These are phyloP conservation scores for Dactylellina haptotyla DNA, from an alignment of 2,329 filamentous ascomycete species.

Conservation along the genomic window DNA sequence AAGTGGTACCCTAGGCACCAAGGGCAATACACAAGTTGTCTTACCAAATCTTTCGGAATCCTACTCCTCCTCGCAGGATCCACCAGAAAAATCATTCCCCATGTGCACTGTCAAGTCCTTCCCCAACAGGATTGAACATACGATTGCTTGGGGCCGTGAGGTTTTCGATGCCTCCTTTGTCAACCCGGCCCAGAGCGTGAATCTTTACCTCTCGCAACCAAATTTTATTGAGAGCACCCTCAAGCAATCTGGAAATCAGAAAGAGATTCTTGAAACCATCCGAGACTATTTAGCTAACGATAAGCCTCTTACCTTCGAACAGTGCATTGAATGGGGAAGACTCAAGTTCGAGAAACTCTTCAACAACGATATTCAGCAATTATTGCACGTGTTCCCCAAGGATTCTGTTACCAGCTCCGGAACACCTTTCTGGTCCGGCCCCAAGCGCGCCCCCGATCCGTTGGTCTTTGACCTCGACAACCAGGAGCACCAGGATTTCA, in stretches of 20 bases:
- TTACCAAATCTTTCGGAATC: slow-evolving; percentile 92
- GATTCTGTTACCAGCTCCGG: slow-evolving; percentile 88
- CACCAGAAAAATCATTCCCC: slow-evolving; percentile 97
- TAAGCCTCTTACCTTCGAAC: slow-evolving; percentile 90
- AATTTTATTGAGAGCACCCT: slow-evolving; percentile 87
- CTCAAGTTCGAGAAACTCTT: slow-evolving; percentile 95
- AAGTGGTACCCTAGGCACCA: slow-evolving; percentile 97
- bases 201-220: slow-evolving; percentile 89
- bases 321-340: slow-evolving; percentile 95
- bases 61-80: slow-evolving; percentile 96
- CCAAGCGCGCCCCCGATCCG: slow-evolving; percentile 92
- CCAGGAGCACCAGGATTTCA: slow-evolving; percentile 84
- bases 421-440: slow-evolving; percentile 95
- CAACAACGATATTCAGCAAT: slow-evolving; percentile 93
- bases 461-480: slow-evolving; percentile 88
- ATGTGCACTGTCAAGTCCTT: slow-evolving; percentile 99
- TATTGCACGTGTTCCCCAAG: slow-evolving; percentile 97
- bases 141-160: slow-evolving; percentile 97
- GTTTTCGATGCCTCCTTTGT: slow-evolving; percentile 95
- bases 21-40: slow-evolving; percentile 97
- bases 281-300: slow-evolving; percentile 90
- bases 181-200: slow-evolving; percentile 91
- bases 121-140: slow-evolving; percentile 98
- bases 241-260: slow-evolving; percentile 94
- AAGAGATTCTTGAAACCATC: slow-evolving; percentile 88